Evolutionary conservation across 768 basidiomycete species (phyloP), one percentile per base, ranked within the genome.

Genomic region (Podaxis mareebaensis): DNA sequence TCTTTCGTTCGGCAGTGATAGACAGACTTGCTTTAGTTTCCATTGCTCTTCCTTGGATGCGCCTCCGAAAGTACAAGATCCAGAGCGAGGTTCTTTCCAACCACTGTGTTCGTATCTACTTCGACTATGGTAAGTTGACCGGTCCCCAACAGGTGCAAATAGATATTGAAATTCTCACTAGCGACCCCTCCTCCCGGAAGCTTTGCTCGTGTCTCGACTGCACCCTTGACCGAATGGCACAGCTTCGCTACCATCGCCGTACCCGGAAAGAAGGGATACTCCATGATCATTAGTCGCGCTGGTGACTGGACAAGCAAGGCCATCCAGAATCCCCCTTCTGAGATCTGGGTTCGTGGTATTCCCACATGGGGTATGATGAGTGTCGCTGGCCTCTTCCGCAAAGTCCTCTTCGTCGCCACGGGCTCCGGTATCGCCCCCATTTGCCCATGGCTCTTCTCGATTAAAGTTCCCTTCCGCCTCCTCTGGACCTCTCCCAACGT

Each of bases 251-350:
- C 79, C 15, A 74, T 76, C 63, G 72, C 76, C 3, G 64, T 76
- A 74, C 70, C 75, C n/a, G 75, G 73, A 60, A 68, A 71, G 57
- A 76, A 75, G 54, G 81, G 79, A 0, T 85, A 80, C 70, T 84
- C 83, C 20, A 71, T 83, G 33, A 80, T 86, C 11, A 82, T 85
- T 8, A 83, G 82, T 4, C 78, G 78, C 26, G 84, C 85, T 3
- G 85, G 85, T 30, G 84, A 87, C 67, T 85, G 85, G 85, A 87
- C 85, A 0, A 71, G 66, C 57, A 76, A 81, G 61, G 68, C 74
- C 56, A 86, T 86, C 65, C 68, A 59, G 12, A 77, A 82, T 57
- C 84, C 85, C 4, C 83, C 84, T 1, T 79, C 66, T 28, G 73
- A 83, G 66, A 71, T 87, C 26, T 87, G 84, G 83, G 75, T 83